Evolutionary conservation across 2,329 filamentous ascomycete species (phyloP).

Genomic region (Penicillium fuscoglaucum): DNA sequence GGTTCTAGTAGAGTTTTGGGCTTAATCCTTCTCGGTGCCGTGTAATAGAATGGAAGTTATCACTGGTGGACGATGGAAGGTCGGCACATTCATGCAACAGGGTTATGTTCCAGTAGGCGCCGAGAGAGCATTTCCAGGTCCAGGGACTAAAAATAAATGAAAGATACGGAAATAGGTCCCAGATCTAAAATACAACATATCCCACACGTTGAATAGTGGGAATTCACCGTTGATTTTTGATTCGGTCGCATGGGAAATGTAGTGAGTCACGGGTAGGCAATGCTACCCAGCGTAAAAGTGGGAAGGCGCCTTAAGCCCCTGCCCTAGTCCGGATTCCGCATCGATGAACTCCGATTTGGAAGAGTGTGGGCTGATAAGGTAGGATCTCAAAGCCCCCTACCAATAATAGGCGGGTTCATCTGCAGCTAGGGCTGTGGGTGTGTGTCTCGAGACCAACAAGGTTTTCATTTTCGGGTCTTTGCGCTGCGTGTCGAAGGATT

Average conservation of each 20-base stretch:
- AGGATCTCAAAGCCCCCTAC: conserved; percentile 16
- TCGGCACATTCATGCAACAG: conserved; percentile 6
- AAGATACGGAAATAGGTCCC: conserved; percentile 8
- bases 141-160: neutral
- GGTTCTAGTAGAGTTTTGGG: conserved; percentile 4
- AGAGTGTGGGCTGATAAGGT: conserved; percentile 10
- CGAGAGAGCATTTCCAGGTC: neutral
- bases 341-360: conserved; percentile 11
- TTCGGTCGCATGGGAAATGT: neutral
- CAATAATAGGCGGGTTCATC: conserved; percentile 14
- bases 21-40: neutral
- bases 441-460: conserved; percentile 17
- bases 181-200: neutral
- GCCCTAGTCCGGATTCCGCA: conserved; percentile 15
- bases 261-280: conserved; percentile 14
- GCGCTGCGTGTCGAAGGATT: conserved; percentile 14
- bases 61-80: conserved; percentile 6
- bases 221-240: neutral
- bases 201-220: conserved; percentile 5
- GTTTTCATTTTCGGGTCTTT: conserved; percentile 6
- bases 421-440: conserved; percentile 12
- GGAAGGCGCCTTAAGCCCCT: neutral
- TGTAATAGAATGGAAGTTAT: neutral
- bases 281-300: conserved; percentile 10
- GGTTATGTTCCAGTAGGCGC: conserved; percentile 14